Conservation (phyloP, 2,329 filamentous ascomycete genomes). For the Clonostachys chloroleuca region DNA sequence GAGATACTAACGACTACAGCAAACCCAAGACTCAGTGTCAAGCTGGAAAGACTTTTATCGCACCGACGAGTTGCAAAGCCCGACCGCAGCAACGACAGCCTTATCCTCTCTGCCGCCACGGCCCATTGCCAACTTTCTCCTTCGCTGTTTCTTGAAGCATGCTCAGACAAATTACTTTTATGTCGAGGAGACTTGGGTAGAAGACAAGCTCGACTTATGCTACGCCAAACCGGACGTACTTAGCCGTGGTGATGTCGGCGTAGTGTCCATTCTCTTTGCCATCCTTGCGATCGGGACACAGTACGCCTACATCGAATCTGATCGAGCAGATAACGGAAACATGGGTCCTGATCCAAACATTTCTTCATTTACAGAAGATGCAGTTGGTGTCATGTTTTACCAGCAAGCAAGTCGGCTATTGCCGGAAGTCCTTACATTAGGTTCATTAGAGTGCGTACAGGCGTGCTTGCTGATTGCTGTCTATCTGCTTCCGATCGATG, state of each 20-base stretch:
- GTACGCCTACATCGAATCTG: slow-evolving; percentile 40
- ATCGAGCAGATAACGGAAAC: slow-evolving; percentile 6
- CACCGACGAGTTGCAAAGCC: slow-evolving; percentile 37
- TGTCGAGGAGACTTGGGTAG: slow-evolving; percentile 36
- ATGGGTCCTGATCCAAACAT: slow-evolving; percentile 8
- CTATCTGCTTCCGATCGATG: slow-evolving; percentile 49
- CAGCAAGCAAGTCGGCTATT: slow-evolving; percentile 48
- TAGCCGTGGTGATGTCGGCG: slow-evolving; percentile 31
- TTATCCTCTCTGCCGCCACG: slow-evolving; percentile 35
- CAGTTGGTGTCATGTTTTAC: slow-evolving; percentile 51
- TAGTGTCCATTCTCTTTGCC: slow-evolving; percentile 40
- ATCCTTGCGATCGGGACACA: slow-evolving; percentile 45
- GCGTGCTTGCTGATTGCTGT: slow-evolving; percentile 52
- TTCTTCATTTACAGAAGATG: slow-evolving; percentile 37
- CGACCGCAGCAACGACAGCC: slow-evolving; percentile 27
- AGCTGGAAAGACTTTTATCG: slow-evolving; percentile 36
- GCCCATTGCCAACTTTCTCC: slow-evolving; percentile 39
- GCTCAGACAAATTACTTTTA: slow-evolving; percentile 45
- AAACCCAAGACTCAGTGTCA: slow-evolving; percentile 10
- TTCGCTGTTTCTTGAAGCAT: slow-evolving; percentile 40
- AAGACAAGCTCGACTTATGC: slow-evolving; percentile 28
- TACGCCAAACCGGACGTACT: slow-evolving; percentile 30
- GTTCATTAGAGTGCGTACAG: slow-evolving; percentile 52
- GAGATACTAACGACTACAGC: slow-evolving; percentile 20
- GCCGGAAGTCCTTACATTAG: slow-evolving; percentile 50